Conservation (phyloP, 257 asterid genomes). For the Leonotis leonurus region DNA sequence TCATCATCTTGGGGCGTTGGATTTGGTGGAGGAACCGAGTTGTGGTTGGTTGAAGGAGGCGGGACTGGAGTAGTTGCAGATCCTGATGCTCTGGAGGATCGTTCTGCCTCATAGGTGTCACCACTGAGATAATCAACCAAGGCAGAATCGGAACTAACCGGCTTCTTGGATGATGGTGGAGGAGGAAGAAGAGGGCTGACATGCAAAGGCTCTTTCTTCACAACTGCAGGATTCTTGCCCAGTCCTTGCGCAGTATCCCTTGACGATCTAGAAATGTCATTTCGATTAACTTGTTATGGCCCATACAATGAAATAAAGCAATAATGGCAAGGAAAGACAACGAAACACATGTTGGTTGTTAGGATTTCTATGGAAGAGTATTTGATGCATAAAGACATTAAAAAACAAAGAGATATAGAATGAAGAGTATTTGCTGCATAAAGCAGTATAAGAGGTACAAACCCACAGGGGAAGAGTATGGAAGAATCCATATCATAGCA, state of each 20-base stretch:
- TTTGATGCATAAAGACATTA: no score
- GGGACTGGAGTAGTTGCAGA: constrained; percentile 32
- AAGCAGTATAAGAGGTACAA: no score
- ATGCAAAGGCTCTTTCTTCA: constrained; percentile 31
- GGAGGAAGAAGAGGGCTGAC: constrained; percentile 62
- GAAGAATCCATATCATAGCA: background rate
- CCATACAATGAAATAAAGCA: background rate
- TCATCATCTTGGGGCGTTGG: constrained; percentile 51
- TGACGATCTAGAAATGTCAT: constrained; percentile 42
- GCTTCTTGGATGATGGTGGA: constrained; percentile 62
- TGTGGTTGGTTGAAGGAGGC: constrained; percentile 34
- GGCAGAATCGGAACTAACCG: constrained; percentile 39
- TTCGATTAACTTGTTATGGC: background rate
- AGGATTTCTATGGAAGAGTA: no score
- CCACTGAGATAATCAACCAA: constrained; percentile 84
- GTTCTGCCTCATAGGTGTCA: constrained; percentile 49
- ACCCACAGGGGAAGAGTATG: no score
- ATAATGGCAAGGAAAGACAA: background rate
- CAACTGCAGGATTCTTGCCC: constrained; percentile 38
- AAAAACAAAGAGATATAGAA: no score
- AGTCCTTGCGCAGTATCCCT: constrained; percentile 69
- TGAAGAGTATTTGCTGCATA: no score
- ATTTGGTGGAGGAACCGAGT: constrained; percentile 26
- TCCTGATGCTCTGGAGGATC: constrained; percentile 37
- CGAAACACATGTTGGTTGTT: no score